phyloP scores from a whole-genome alignment of 1,139 yeast genomes.

The Candida tetrigidarum region DNA sequence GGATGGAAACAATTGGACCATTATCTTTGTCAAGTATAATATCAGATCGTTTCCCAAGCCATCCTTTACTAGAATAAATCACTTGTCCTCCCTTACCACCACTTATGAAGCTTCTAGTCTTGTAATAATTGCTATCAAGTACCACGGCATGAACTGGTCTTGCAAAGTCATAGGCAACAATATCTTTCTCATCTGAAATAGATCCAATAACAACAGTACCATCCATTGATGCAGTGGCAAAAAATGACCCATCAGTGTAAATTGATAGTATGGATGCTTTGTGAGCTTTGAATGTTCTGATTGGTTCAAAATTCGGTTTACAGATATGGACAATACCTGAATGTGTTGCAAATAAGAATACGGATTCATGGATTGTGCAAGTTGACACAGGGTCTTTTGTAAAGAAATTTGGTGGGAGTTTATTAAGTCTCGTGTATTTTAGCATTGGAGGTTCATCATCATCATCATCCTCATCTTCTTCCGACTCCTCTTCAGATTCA shows the following conservation, averaged over 20 bases:
- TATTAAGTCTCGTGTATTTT: conserved; percentile 69
- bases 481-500: conserved; percentile 21
- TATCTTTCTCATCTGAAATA: conserved; percentile 61
- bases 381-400: conserved; percentile 78
- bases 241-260: conserved; percentile 70
- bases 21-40: conserved; percentile 59
- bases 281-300: conserved; percentile 82
- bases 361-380: conserved; percentile 57
- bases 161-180: conserved; percentile 78
- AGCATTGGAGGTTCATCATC: conserved; percentile 75
- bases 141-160: conserved; percentile 91
- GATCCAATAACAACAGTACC: conserved; percentile 90
- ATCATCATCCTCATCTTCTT: conserved; percentile 44
- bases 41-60: conserved; percentile 87
- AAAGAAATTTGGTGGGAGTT: conserved; percentile 71
- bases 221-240: conserved; percentile 91
- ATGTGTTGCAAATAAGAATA: conserved; percentile 86
- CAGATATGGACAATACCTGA: conserved; percentile 80
- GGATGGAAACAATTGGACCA: conserved; percentile 76
- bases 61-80: conserved; percentile 71
- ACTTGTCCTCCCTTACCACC: conserved; percentile 95
- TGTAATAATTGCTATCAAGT: conserved; percentile 68
- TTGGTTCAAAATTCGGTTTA: conserved; percentile 55
- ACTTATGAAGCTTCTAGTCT: conserved; percentile 67
- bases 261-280: conserved; percentile 79